Conservation (phyloP, 768 basidiomycete genomes). For the Rhizopogon roseolus region DNA sequence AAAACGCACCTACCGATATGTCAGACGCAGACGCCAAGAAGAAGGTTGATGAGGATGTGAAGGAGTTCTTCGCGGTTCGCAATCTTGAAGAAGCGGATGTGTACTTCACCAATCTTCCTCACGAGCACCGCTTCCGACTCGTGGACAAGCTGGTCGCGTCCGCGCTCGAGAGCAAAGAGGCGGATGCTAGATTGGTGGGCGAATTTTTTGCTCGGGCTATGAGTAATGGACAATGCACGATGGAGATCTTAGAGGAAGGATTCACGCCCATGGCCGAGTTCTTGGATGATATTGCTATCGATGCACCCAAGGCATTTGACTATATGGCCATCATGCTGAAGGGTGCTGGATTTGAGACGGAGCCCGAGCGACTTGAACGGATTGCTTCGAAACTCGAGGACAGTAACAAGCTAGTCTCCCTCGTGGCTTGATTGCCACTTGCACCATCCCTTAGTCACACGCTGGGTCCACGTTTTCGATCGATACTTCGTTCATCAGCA, state of each 20-base stretch:
- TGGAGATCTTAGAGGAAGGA: slow-evolving; percentile 68
- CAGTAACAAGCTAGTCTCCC: slow-evolving; percentile 51
- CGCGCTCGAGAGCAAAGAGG: slow-evolving; percentile 79
- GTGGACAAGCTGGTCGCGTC: slow-evolving; percentile 71
- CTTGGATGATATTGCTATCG: slow-evolving; percentile 86
- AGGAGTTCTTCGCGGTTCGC: slow-evolving; percentile 84
- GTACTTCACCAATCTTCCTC: slow-evolving; percentile 75
- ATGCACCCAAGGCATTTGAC: slow-evolving; percentile 81
- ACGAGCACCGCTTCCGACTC: slow-evolving; percentile 56
- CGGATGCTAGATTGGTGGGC: slow-evolving; percentile 72
- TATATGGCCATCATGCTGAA: slow-evolving; percentile 73
- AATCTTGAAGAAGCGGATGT: slow-evolving; percentile 83
- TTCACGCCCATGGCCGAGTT: slow-evolving; percentile 65
- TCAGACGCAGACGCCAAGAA: slow-evolving; percentile 62
- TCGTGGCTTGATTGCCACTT: slow-evolving; percentile 27
- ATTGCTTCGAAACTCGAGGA: slow-evolving; percentile 61
- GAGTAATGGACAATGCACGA: slow-evolving; percentile 54
- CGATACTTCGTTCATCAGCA: not conserved
- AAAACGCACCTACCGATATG: slow-evolving; percentile 40
- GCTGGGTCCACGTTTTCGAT: slow-evolving; percentile 12
- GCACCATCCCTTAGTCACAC: slow-evolving; percentile 8
- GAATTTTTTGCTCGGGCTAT: slow-evolving; percentile 65
- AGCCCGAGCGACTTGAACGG: slow-evolving; percentile 51
- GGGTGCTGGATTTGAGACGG: slow-evolving; percentile 53
- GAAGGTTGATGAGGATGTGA: slow-evolving; percentile 76